Conservation (phyloP, 1,284 basidiomycete genomes). For the Spongiforma sp. region DNA sequence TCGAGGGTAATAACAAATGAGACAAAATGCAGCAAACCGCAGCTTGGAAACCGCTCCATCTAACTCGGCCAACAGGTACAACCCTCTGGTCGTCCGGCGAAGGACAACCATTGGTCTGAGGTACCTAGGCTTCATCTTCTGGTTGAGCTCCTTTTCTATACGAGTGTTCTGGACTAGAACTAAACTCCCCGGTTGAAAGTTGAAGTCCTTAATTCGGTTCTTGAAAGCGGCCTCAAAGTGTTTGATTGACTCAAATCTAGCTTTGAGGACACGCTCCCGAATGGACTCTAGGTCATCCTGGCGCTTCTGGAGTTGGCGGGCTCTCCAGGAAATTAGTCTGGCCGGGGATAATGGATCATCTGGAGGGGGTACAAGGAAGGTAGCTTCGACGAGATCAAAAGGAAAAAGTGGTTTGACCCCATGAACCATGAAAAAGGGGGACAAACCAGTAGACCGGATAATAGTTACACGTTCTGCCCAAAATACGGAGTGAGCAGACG, state of each 20-base stretch:
- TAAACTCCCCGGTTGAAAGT: not conserved
- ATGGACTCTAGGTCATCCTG: not conserved
- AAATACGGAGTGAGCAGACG: not conserved
- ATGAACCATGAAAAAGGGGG: not conserved
- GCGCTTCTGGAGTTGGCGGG: no score
- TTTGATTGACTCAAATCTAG: not conserved
- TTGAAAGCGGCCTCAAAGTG: not conserved
- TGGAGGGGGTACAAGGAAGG: not conserved
- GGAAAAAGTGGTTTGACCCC: not conserved
- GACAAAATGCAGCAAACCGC: no score
- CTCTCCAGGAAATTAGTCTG: no score
- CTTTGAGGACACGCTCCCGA: no score
- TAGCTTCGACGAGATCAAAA: not conserved
- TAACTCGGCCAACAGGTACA: no score
- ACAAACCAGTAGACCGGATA: not conserved
- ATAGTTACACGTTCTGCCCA: not conserved
- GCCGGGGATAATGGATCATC: not conserved
- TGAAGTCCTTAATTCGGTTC: not conserved
- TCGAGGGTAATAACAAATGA: no score
- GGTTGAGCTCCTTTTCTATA: no score
- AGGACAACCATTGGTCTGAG: no score
- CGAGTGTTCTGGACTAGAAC: not conserved
- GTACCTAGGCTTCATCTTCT: no score
- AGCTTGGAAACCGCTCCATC: no score
- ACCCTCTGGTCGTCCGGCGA: no score